Base-by-base conservation (phyloP, 2,329 filamentous ascomycete species). In the Claviceps pusilla region DNA sequence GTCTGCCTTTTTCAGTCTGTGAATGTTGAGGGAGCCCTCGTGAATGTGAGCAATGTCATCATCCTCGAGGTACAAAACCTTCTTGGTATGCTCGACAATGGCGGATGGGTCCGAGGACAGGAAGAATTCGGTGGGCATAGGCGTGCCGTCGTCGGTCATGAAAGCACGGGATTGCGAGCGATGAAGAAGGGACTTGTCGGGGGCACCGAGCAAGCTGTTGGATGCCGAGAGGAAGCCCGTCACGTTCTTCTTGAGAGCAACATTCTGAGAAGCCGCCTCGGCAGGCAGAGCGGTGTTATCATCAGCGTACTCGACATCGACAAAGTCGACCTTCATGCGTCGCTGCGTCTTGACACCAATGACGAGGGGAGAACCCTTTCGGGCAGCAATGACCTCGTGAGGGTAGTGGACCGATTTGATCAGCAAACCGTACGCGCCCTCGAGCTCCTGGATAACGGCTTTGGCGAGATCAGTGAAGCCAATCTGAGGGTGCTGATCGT, bases 291-390 rank as follows among this genome's bases (percentile, higher is more conserved):
- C 80, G 61, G 76, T 77, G 65, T 84, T 83, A 64, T 95, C 89
- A 65, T 95, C 89, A 52, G 86, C 86, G 71, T 91, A 97, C 75
- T 98, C 93, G 58, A 98, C 93, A 69, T 98, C 93, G 69, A 98
- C 93, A 66, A 98, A 98, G 76, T 98, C 93, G 59, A 98, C 93
- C 85, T 97, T 98, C 93, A 98, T 97, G 76, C 95, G 95, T 78
- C 87, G 94, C 73, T 89, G 80, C 55, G 93, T 97, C 76, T 89
- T 87, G 69, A 98, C 93, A 74, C 93, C 93, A 64, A 98, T 89
- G 59, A 98, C 93, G 57, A 98, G 81, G 47, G 93, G 93, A 58
- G 93, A 98, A 74, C 93, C 93, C 82, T 98, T 98, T 65, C 93
- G 89, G 69, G 93, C 93, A 54, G 93, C 93, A 72, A 98, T 89